phyloP scores from a whole-genome alignment of 768 basidiomycete genomes.

The Chalciporus chontae region DNA sequence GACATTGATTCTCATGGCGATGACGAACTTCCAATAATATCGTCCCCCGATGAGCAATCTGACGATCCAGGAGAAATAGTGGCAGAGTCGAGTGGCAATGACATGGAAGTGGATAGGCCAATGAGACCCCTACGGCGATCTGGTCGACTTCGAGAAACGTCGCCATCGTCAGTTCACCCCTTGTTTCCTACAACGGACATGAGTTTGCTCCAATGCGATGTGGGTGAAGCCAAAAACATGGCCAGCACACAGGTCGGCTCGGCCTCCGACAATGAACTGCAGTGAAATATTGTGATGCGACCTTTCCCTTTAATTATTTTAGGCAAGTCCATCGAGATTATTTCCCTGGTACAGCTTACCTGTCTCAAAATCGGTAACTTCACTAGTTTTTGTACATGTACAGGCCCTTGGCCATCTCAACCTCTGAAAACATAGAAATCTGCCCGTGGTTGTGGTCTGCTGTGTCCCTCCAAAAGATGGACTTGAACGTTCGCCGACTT shows the following conservation, averaged over 20 bases:
- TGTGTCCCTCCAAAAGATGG: constrained; percentile 21
- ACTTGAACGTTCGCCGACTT: constrained; percentile 21
- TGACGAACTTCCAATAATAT: constrained; percentile 16
- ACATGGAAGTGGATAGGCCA: constrained; percentile 31
- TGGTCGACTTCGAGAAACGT: constrained; percentile 26
- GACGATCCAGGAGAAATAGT: constrained; percentile 22
- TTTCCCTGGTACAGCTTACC: constrained; percentile 14
- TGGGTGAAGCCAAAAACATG: constrained; percentile 17
- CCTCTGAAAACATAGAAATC: constrained; percentile 20
- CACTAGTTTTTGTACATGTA: constrained; percentile 13
- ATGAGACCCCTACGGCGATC: constrained; percentile 36
- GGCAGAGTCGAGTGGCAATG: constrained; percentile 25
- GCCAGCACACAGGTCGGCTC: constrained; percentile 15
- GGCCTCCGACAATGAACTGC: constrained; percentile 24
- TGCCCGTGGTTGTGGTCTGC: constrained; percentile 25
- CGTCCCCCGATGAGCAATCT: constrained; percentile 15
- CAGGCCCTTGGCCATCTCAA: constrained; percentile 18
- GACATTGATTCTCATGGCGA: constrained; percentile 21
- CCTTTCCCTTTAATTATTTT: constrained; percentile 13
- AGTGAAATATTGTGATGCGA: constrained; percentile 15
- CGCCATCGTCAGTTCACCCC: constrained; percentile 22
- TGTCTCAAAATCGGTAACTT: constrained; percentile 19
- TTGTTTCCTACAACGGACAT: constrained; percentile 32
- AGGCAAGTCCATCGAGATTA: constrained; percentile 23
- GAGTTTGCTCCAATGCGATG: constrained; percentile 26